Evolutionary conservation across 805 yeast genomes (phyloP).

Genomic region (Candida wancherniae): DNA sequence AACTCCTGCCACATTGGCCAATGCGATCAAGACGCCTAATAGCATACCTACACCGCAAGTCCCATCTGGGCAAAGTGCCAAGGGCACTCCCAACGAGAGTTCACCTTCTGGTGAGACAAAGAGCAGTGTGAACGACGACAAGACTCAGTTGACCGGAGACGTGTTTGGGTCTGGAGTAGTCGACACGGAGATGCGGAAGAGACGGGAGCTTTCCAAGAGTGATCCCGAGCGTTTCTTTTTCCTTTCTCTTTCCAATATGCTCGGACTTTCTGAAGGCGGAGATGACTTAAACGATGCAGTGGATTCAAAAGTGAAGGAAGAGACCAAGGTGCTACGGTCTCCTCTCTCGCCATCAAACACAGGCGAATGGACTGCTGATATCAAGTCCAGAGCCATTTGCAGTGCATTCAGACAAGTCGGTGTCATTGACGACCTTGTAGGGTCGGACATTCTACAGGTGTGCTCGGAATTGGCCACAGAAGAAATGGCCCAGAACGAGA

Average conservation of each 20-base stretch:
- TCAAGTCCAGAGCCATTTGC: constrained; percentile 41
- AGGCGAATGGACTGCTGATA: constrained; percentile 40
- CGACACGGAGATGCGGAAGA: constrained; percentile 40
- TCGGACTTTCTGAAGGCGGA: constrained; percentile 39
- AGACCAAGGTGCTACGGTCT: constrained; percentile 17
- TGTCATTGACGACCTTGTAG: constrained; percentile 30
- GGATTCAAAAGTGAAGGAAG: constrained; percentile 3
- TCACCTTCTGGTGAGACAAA: constrained; percentile 23
- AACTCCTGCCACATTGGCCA: constrained; percentile 36
- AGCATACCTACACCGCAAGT: constrained; percentile 41
- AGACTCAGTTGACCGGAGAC: constrained; percentile 16
- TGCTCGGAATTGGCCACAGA: constrained; percentile 20
- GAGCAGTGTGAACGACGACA: constrained; percentile 2
- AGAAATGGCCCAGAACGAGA: constrained; percentile 14
- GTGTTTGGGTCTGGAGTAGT: constrained; percentile 21
- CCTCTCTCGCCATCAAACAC: constrained; percentile 36
- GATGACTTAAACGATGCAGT: constrained; percentile 3
- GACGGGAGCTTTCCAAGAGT: constrained; percentile 42
- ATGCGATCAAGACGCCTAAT: constrained; percentile 41
- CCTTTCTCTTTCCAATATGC: constrained; percentile 47
- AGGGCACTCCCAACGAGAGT: constrained; percentile 38
- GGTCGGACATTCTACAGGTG: constrained; percentile 16
- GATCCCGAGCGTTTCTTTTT: constrained; percentile 48
- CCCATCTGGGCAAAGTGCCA: constrained; percentile 31
- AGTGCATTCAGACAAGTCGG: constrained; percentile 45